Conservation (phyloP, 2,329 filamentous ascomycete genomes). For the Colletotrichum sp. region DNA sequence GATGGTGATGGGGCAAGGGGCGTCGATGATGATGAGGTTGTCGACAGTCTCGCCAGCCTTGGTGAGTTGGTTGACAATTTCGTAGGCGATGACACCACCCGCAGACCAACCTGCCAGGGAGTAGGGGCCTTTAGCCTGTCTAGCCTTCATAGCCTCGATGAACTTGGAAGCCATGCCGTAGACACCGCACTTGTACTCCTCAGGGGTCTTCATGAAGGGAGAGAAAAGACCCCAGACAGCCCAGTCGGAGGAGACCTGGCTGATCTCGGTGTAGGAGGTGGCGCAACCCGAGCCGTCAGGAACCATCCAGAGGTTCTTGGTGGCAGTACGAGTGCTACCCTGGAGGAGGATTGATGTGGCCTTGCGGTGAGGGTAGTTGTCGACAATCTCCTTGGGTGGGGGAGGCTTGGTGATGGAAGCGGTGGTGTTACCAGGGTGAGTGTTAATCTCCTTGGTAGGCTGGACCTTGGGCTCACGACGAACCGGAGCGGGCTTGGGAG, state of each 20-base stretch:
- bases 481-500: constrained; percentile 27
- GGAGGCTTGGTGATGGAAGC: constrained; percentile 52
- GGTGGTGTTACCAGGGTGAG: constrained; percentile 41
- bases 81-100: constrained; percentile 75
- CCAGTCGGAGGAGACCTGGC: constrained; percentile 52
- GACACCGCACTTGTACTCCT: constrained; percentile 61
- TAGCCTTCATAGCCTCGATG: constrained; percentile 65
- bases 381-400: constrained; percentile 39
- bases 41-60: constrained; percentile 62
- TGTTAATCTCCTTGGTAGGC: constrained; percentile 30
- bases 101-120: constrained; percentile 77
- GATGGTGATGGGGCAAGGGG: constrained; percentile 70
- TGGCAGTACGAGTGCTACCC: constrained; percentile 49
- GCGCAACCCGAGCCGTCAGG: constrained; percentile 64
- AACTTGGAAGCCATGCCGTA: constrained; percentile 59
- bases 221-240: constrained; percentile 62
- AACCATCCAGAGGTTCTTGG: constrained; percentile 56
- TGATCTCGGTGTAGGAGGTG: constrained; percentile 70
- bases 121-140: constrained; percentile 73
- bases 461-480: constrained; percentile 17
- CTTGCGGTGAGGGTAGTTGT: constrained; percentile 55
- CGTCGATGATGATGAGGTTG: constrained; percentile 68
- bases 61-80: constrained; percentile 66
- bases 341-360: constrained; percentile 52
- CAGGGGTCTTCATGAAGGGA: constrained; percentile 67